Conservation (phyloP, 257 asterid genomes). For the Fraxinus anomala region DNA sequence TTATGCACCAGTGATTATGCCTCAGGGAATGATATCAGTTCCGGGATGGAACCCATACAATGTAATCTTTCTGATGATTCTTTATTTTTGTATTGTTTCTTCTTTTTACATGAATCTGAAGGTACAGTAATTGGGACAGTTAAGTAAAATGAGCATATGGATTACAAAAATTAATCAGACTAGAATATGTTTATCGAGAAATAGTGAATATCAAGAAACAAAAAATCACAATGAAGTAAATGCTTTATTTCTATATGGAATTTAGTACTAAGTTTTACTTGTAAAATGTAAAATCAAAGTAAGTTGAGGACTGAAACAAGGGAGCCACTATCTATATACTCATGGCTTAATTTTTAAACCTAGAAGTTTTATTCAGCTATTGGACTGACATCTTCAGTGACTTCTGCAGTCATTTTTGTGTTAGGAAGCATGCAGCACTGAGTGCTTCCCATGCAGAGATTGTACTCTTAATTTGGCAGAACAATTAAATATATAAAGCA, state of each 20-base stretch:
- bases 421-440: conserved; percentile 10
- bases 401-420: neutral
- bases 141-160: neutral
- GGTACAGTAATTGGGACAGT: neutral
- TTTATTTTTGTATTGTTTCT: conserved; percentile 22
- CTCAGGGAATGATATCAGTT: conserved; percentile 85
- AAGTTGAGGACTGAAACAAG: conserved; percentile 11
- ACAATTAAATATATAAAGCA: neutral
- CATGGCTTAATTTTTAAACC: conserved; percentile 3
- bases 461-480: neutral
- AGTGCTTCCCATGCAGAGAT: conserved; percentile 16
- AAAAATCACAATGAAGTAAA: neutral
- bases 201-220: neutral
- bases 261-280: neutral
- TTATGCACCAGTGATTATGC: conserved; percentile 82
- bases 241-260: neutral
- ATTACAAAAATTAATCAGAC: neutral
- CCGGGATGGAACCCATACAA: conserved; percentile 87
- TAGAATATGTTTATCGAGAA: neutral
- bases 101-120: conserved; percentile 17
- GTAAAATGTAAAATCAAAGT: neutral
- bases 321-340: neutral
- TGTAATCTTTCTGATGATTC: conserved; percentile 52
- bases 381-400: conserved; percentile 8
- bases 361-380: conserved; percentile 3